Evolutionary conservation across 257 asterid genomes (phyloP).

Genomic region (Gentiana macrophylla): DNA sequence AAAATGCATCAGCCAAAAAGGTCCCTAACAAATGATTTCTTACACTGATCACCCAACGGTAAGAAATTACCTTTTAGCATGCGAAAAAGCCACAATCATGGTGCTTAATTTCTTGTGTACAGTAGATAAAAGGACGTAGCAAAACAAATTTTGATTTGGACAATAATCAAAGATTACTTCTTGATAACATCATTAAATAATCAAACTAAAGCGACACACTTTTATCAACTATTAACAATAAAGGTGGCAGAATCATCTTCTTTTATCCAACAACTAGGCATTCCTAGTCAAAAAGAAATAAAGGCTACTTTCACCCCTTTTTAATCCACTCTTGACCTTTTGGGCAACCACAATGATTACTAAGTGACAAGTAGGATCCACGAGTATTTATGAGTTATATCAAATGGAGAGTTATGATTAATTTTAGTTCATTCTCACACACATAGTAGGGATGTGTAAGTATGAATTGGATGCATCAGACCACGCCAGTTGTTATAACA

Average conservation of each 20-base stretch:
- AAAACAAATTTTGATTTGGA: constrained; percentile 7
- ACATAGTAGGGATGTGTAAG: too few species aligned
- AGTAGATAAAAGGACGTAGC: constrained; percentile 27
- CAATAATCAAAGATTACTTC: constrained; percentile 6
- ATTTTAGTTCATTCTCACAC: too few species aligned
- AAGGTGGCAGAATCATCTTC: constrained; percentile 9
- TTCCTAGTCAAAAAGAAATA: constrained; percentile 41
- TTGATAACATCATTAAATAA: background rate
- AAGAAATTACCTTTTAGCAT: background rate
- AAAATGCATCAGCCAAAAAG: too few species aligned
- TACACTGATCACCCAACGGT: too few species aligned
- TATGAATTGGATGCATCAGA: too few species aligned
- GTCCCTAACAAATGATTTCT: too few species aligned
- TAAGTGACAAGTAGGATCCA: too few species aligned
- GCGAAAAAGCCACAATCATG: constrained; percentile 17
- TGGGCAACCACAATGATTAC: constrained; percentile 3
- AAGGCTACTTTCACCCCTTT: constrained; percentile 16
- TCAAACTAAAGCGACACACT: too few species aligned
- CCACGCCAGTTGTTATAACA: too few species aligned
- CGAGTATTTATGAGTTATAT: too few species aligned
- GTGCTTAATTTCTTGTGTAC: constrained; percentile 24
- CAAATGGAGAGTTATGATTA: too few species aligned
- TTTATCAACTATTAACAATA: too few species aligned
- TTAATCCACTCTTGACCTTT: constrained; percentile 14
- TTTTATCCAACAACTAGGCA: constrained; percentile 11